phyloP scores from a whole-genome alignment of 108 stramenopile species.

The Discostella pseudostelligera region DNA sequence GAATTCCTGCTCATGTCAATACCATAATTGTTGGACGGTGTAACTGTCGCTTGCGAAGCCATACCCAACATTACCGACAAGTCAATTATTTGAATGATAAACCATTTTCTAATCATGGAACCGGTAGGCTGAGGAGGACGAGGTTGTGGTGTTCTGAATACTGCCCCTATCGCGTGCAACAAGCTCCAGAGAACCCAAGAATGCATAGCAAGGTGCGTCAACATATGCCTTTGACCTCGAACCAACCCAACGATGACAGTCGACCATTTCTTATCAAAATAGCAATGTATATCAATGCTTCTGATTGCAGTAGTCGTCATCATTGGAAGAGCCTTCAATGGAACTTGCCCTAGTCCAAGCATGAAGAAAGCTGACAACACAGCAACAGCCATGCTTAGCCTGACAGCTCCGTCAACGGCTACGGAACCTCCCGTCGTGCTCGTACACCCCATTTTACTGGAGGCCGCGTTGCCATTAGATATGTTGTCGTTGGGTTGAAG shows the following conservation, averaged over 20 bases:
- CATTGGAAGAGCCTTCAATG: slow-evolving; percentile 27
- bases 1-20: not conserved
- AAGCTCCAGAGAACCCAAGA: slow-evolving; percentile 43
- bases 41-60: slow-evolving; percentile 2
- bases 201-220: slow-evolving; percentile 1
- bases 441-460: slow-evolving; percentile 18
- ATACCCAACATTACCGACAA: slow-evolving; percentile 35
- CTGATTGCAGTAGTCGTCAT: not conserved
- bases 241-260: not conserved
- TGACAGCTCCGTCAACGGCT: slow-evolving; percentile 36
- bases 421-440: slow-evolving; percentile 33
- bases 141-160: slow-evolving; percentile 18
- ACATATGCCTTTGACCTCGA: not conserved
- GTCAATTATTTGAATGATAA: slow-evolving; percentile 28
- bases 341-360: slow-evolving; percentile 43
- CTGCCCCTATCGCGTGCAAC: slow-evolving; percentile 42
- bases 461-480: not conserved
- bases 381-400: slow-evolving; percentile 39
- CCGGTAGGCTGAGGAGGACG: not conserved
- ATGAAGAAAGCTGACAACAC: slow-evolving; percentile 40
- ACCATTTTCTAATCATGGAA: not conserved
- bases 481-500: slow-evolving; percentile 32
- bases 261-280: not conserved
- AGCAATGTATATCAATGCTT: not conserved
- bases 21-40: slow-evolving; percentile 3